Percentiles rank a stretch among this genome's conserved stretches.
phyloP scores from a whole-genome alignment of 163 green algal genomes.

The Volvox carteri region DNA sequence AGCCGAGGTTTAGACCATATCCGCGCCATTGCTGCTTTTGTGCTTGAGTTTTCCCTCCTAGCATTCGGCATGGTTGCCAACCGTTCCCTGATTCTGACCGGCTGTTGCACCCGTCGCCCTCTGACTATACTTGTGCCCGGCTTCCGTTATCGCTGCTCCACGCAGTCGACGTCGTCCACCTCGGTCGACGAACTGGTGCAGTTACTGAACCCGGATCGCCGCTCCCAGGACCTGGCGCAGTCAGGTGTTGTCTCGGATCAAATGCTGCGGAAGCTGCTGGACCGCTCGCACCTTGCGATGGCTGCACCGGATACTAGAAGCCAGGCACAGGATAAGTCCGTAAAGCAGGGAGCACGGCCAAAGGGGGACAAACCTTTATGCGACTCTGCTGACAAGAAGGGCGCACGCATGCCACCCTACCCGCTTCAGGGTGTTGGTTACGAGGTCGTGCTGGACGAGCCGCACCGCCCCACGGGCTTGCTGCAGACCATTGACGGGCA shows the following conservation, averaged over 20 bases:
- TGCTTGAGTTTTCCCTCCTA: no score
- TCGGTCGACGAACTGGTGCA: conserved; percentile 85
- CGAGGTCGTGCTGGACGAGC: conserved; percentile 74
- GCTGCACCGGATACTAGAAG: background rate
- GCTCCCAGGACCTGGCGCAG: conserved; percentile 77
- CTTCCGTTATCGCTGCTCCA: no score
- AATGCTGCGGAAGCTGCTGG: conserved; percentile 72
- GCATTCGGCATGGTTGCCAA: no score
- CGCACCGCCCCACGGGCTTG: background rate
- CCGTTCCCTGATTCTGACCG: no score
- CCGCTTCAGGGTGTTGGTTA: conserved; percentile 71
- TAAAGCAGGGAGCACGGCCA: background rate
- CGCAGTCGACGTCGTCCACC: conserved; percentile 65
- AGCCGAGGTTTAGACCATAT: no score
- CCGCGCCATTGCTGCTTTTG: no score
- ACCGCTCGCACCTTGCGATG: conserved; percentile 79
- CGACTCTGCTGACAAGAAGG: no score
- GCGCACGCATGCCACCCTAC: conserved; percentile 67
- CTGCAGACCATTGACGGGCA: conserved; percentile 12
- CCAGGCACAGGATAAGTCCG: background rate
- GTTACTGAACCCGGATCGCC: conserved; percentile 79
- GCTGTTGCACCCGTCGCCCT: no score
- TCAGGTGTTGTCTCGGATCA: conserved; percentile 74
- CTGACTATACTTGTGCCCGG: no score
- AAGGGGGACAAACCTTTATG: no score